Base-by-base conservation (phyloP, 192 early-diverging fungal genomes). In the Podila epigama region DNA sequence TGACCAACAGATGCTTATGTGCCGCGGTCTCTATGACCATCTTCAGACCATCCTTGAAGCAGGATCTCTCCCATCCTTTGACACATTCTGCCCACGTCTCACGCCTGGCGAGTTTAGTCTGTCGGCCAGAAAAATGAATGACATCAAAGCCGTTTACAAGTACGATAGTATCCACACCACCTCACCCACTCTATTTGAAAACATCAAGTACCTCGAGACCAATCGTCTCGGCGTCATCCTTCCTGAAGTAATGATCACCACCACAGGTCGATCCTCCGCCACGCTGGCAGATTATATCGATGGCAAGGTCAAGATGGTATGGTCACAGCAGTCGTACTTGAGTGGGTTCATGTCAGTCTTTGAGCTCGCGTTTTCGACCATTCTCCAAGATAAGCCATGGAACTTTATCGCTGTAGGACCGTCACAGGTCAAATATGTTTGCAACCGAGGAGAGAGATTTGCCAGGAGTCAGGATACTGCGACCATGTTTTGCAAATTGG, bases 291-390 rank as follows among this genome's bases (percentile, higher is more conserved):
- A 77, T 35, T 55, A 58, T 31, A 34, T 68, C 1, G 18, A 51
- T 3, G 61, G 61, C 16, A 68, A 64, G 29, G 48, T 77, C 20
- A 18, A 41, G 31, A 68, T 59, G 44, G 50, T 77, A 10, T 77
- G 73, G 73, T 68, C 73, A 0, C 66, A 77, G 37, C 73, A 77
- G 31, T 77, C 73, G 36, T 77, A 77, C 40, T 36, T 77, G 12
- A 77, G 51, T 13, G 73, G 73, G 31, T 77, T 68, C 39, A 63
- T 77, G 60, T 48, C 73, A 0, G 73, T 77, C 25, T 54, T 68
- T 53, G 60, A 77, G 56, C 65, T 77, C 4, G 73, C 73, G 5
- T 20, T 77, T 10, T 64, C 73, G 8, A 63, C 73, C 12, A 35
- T 39, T 9, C 11, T 77, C 6, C 73, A 77, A 56, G 56, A 77